Percentiles rank a stretch among this genome's conserved stretches.
phyloP scores from a whole-genome alignment of 2,329 filamentous ascomycete genomes.

The Verticillium isaacii region DNA sequence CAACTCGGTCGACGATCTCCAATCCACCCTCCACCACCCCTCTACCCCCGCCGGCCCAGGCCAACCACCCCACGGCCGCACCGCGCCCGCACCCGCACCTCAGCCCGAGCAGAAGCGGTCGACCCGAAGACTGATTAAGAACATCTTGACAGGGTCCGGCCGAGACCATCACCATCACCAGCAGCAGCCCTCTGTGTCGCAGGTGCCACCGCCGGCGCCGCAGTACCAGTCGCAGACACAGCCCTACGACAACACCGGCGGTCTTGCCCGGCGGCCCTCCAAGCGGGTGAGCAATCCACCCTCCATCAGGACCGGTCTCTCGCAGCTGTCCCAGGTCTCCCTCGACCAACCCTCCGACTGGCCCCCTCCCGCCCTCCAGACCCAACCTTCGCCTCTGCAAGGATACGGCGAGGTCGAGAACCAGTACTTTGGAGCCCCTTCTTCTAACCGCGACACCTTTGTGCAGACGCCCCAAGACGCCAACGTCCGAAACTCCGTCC shows the following conservation, averaged over 20 bases:
- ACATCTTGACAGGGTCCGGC: slow-evolving; percentile 39
- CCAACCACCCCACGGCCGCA: slow-evolving; percentile 4
- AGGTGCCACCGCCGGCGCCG: slow-evolving; percentile 15
- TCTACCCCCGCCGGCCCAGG: slow-evolving; percentile 15
- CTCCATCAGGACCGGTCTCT: slow-evolving; percentile 35
- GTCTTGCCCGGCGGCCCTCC: slow-evolving; percentile 49
- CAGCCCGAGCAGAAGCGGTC: slow-evolving; percentile 37
- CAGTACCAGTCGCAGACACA: slow-evolving; percentile 13
- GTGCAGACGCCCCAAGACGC: slow-evolving; percentile 35
- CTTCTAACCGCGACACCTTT: slow-evolving; percentile 33
- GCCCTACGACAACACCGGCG: slow-evolving; percentile 42
- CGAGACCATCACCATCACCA: slow-evolving; percentile 25
- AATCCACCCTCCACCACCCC: slow-evolving; percentile 20
- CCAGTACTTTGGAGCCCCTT: slow-evolving; percentile 24
- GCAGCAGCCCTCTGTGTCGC: slow-evolving; percentile 22
- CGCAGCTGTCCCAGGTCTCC: slow-evolving; percentile 30
- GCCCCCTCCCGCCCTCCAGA: slow-evolving; percentile 21
- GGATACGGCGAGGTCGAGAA: slow-evolving; percentile 35
- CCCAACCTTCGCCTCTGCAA: slow-evolving; percentile 40
- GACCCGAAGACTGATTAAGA: slow-evolving; percentile 50
- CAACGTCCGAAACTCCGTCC: slow-evolving; percentile 36
- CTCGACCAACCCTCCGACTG: slow-evolving; percentile 29
- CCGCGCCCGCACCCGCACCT: slow-evolving; percentile 19
- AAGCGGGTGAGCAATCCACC: slow-evolving; percentile 50
- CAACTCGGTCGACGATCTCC: slow-evolving; percentile 37